Evolutionary conservation across 129 eudicot genomes (phyloP), one percentile per base, ranked within the genome.

Genomic region (Dittrichia graveolens): DNA sequence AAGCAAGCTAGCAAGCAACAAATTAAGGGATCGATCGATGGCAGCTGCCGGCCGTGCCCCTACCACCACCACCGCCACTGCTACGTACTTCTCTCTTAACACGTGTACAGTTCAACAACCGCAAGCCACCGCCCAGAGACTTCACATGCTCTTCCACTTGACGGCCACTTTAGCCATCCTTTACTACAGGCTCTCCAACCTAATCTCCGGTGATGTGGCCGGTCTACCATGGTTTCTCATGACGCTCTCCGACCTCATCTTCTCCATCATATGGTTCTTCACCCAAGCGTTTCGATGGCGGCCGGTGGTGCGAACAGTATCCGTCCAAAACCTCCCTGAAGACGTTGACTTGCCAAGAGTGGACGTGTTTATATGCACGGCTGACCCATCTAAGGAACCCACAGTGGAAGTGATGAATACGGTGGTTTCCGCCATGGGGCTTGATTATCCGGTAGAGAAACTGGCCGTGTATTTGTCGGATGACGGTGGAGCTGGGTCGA

Each of bases 281-380:
- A 38, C 31, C 49, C 89, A 79, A 40, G 55, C 85, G 13, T 80
- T 0, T 42, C 34, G 65, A 6, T 86, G 85, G 85, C 59, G 79
- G 15, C 91, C 91, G 0, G 73, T 86, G 7, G 15, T 52, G 7
- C 62, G 91, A 31, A 69, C 83, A 4, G 91, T 77, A 41, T 77
- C 57, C 69, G 85, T 82, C 1, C 78, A 83, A 9, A 70, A 81
- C 14, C 40, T 86, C 14, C 80, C 87, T 5, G 34, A 63, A 10
- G 85, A 87, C 13, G 73, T 72, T 10, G 41, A 78, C 14, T 78
- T 87, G 40, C 94, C 89, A 13, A 59, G 73, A 5, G 64, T 84
- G 2, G 94, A 88, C 9, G 77, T 88, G 10, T 80, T 88, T 59
- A 61, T 88, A 47, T 84, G 90, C 67, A 88, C 94, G 0, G 87